Base-by-base conservation (phyloP, 495 filamentous ascomycete species). In the Cairneyella variabilis region DNA sequence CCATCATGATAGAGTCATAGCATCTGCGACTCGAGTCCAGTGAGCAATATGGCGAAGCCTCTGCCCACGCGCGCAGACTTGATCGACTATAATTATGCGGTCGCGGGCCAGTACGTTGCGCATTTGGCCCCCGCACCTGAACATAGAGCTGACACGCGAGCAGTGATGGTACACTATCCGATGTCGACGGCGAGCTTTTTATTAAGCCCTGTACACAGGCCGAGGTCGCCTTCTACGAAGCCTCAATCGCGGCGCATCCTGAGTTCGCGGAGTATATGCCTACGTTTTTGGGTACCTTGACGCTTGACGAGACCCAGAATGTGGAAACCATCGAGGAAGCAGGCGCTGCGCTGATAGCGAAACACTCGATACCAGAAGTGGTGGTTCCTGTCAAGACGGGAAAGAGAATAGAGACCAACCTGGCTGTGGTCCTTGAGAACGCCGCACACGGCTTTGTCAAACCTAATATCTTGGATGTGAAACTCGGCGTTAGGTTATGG, bases 401-500 rank as follows among this genome's bases (percentile, higher is more conserved):
- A 18, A 69, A 75, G 34, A 83, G 83, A 63, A 81, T 89, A 41
- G 71, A 79, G 22, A 95, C 90, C 0, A 83, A 87, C 23, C 67
- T 80, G 34, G 89, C 89, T 3, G 86, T 98, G 34, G 90, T 95
- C 27, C 73, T 98, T 37, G 85, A 93, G 61, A 97, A 96, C 65
- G 77, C 91, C 1, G 85, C 91, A 9, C 76, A 81, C 46, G 88
- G 89, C 18, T 97, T 90, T 73, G 80, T 77, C 48, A 80, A 83
- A 53, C 89, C 95, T 12, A 97, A 97, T 62, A 90, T 97, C n/a
- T 70, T 98, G 52, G 93, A 98, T 62, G 78, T 95, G 55, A 98
- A 98, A 66, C 81, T 98, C 28, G 93, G 93, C 21, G 78, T 83
- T 23, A 79, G 85, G 46, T 70, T 98, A 18, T 97, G 90, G 88